Evolutionary conservation across 768 basidiomycete species (phyloP).

Genomic region (Kwoniella sp.): DNA sequence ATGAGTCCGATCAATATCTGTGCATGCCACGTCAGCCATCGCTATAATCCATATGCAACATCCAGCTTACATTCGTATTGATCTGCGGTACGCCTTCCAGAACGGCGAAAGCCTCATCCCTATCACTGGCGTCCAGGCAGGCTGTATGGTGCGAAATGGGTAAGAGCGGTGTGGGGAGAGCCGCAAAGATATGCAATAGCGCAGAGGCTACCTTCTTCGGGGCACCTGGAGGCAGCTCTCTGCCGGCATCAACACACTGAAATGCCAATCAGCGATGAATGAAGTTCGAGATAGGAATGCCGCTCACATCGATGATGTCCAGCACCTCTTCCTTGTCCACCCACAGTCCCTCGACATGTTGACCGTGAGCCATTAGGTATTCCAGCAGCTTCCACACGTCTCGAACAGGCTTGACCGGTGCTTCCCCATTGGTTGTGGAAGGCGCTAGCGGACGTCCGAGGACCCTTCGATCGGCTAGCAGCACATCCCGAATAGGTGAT

Average conservation of each 20-base stretch:
- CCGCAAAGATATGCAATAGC: conserved; percentile 24
- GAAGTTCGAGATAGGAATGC: neutral
- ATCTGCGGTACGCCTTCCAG: conserved; percentile 30
- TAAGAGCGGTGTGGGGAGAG: conserved; percentile 25
- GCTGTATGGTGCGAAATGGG: conserved; percentile 18
- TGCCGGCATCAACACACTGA: conserved; percentile 19
- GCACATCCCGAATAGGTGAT: conserved; percentile 8
- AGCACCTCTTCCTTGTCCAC: conserved; percentile 8
- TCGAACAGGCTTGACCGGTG: conserved; percentile 16
- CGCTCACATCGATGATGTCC: conserved; percentile 31
- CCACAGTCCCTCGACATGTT: conserved; percentile 18
- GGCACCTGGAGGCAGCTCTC: conserved; percentile 1
- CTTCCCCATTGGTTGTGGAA: conserved; percentile 4
- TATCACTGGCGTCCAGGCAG: conserved; percentile 18
- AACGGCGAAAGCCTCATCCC: conserved; percentile 41
- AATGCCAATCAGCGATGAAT: too few species aligned
- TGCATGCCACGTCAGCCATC: neutral
- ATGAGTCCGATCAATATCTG: conserved; percentile 37
- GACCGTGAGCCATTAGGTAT: conserved; percentile 29
- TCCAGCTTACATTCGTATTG: conserved; percentile 38
- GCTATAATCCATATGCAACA: neutral
- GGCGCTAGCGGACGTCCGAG: conserved; percentile 13
- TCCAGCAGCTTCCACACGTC: conserved; percentile 39
- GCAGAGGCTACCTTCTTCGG: conserved; percentile 8
- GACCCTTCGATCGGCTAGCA: conserved; percentile 17